Evolutionary conservation across 768 basidiomycete species (phyloP), one percentile per base, ranked within the genome.

Genomic region (Mycena capillaripes): DNA sequence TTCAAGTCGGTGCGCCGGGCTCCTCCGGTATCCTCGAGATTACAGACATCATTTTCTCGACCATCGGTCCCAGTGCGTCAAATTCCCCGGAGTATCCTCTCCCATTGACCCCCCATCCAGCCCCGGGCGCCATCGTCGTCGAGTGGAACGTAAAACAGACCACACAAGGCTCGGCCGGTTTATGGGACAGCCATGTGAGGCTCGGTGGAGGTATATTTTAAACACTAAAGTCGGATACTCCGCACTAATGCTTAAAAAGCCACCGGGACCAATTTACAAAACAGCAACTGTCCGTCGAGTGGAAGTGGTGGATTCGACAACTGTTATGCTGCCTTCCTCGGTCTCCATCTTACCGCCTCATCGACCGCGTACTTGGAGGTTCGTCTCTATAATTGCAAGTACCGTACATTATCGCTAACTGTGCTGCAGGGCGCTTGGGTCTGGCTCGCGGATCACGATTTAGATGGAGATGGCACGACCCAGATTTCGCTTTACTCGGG

Each of bases 141-240:
- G 89, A 92, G 76, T 91, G 92, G 88, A 91, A 93, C 73, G 87
- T 92, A 36, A 86, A 85, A 66, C 82, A 91, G 63, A 86, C 89
- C 25, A 80, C 81, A 4, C 88, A 91, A 73, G 90, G 86, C 23
- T 84, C 84, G 48, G 88, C 89, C 66, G 89, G 87, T 6, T 87
- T 88, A 82, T 90, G 89, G 89, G 89, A 90, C 77, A 82, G 86
- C 10, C 88, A 90, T 75, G 86, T 89, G 66, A 83, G 85, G 42
- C 78, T 84, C 44, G 87, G 84, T 23, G 83, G 84, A 70, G 88
- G 71, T 63, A 11, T 12, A 27, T 48, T 30, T 46, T 10, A 5
- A 4, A 11, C n/a, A n/a, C 11, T 38, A 38, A 38, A 4, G 16
- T 38, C 16, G 38, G 7, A 11, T 38, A 16, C 38, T 38, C 38